These are phyloP conservation scores for Ilyonectria mors-panacis DNA, from an alignment of 2,329 filamentous ascomycete species.

Conservation along the genomic window DNA sequence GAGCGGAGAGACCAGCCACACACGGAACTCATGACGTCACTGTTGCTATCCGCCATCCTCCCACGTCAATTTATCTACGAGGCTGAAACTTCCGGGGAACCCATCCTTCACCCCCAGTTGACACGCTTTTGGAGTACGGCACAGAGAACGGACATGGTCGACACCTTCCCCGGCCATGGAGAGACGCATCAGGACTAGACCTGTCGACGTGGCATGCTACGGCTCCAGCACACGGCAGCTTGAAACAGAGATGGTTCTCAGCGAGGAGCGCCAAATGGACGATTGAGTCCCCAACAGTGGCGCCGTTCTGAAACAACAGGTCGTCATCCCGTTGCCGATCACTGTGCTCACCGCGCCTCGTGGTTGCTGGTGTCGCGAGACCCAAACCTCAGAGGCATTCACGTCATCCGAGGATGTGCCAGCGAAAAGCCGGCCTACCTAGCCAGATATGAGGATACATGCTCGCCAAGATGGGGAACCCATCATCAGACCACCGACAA, in stretches of 20 bases:
- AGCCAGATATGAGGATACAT: slow-evolving; percentile 13
- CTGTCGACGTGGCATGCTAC: slow-evolving; percentile 45
- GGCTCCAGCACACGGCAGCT: slow-evolving; percentile 10
- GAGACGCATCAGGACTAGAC: slow-evolving; percentile 33
- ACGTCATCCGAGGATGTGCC: slow-evolving; percentile 37
- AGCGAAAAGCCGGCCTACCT: background rate
- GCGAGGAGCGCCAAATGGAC: slow-evolving; percentile 5
- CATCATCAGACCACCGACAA: background rate
- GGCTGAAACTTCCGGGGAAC: slow-evolving; percentile 43
- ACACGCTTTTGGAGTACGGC: background rate
- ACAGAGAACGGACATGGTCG: slow-evolving; percentile 17
- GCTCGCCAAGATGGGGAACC: slow-evolving; percentile 3
- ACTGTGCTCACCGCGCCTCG: slow-evolving; percentile 19
- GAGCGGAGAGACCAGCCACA: slow-evolving; percentile 33
- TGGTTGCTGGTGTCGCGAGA: slow-evolving; percentile 32
- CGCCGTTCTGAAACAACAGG: slow-evolving; percentile 30
- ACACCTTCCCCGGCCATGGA: background rate
- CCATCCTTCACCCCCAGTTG: slow-evolving; percentile 10
- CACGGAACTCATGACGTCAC: slow-evolving; percentile 42
- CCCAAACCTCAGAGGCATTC: slow-evolving; percentile 39
- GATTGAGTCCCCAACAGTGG: slow-evolving; percentile 29
- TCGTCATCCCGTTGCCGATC: slow-evolving; percentile 36
- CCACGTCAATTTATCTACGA: slow-evolving; percentile 46
- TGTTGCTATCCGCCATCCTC: slow-evolving; percentile 35
- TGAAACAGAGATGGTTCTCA: slow-evolving; percentile 28